Conservation (phyloP, 1,284 basidiomycete genomes). For the Retiboletus flavoniger region DNA sequence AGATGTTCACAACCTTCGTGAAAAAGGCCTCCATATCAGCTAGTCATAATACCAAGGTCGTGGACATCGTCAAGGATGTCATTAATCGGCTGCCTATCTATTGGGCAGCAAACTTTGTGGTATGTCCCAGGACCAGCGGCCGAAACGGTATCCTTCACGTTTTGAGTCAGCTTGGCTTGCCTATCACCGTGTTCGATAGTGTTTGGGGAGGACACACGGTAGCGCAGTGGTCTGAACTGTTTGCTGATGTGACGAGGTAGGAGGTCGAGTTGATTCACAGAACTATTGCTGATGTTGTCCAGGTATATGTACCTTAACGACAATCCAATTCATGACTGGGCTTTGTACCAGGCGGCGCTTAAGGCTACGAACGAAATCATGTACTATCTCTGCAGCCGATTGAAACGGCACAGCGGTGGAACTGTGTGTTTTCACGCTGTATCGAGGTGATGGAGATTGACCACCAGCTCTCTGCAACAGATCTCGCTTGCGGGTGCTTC, state of each 20-base stretch:
- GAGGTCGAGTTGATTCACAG: background rate
- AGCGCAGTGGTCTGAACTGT: constrained; percentile 48
- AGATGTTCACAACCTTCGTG: constrained; percentile 15
- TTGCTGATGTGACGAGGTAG: constrained; percentile 56
- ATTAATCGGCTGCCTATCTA: constrained; percentile 64
- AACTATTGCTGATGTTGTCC: background rate
- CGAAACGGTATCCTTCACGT: constrained; percentile 23
- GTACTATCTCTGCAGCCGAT: constrained; percentile 41
- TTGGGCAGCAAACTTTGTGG: constrained; percentile 63
- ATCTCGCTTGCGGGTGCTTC: constrained; percentile 19
- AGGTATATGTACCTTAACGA: constrained; percentile 65
- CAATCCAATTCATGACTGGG: constrained; percentile 58
- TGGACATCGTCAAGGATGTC: constrained; percentile 75
- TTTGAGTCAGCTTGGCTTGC: constrained; percentile 49
- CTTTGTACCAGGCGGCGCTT: constrained; percentile 47
- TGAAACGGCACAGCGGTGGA: constrained; percentile 28
- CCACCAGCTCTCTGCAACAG: constrained; percentile 5
- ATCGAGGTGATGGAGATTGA: background rate
- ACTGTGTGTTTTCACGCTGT: constrained; percentile 21
- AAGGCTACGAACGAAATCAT: constrained; percentile 43
- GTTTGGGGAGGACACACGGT: constrained; percentile 50
- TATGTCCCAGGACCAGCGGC: constrained; percentile 34
- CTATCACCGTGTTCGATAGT: constrained; percentile 54
- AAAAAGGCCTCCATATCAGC: constrained; percentile 16
- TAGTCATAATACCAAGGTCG: constrained; percentile 40